Evolutionary conservation across 2,329 filamentous ascomycete genomes (phyloP).

Genomic region (Gnomoniopsis smithogilvyi): DNA sequence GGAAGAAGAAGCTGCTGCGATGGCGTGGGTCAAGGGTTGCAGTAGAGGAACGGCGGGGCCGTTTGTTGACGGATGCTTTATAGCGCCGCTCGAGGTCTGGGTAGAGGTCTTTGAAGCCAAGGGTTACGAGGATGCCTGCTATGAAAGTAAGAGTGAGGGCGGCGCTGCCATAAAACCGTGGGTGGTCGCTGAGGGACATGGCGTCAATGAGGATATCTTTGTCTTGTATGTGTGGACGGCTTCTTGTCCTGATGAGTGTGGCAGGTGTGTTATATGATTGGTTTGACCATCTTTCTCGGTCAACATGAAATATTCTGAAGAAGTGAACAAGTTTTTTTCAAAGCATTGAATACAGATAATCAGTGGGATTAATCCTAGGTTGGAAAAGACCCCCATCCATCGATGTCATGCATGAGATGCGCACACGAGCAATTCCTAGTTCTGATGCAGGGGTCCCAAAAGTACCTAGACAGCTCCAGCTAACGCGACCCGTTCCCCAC

Average conservation of each 20-base stretch:
- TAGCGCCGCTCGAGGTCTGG: conserved; percentile 68
- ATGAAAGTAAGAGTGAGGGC: conserved; percentile 71
- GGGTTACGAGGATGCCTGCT: conserved; percentile 71
- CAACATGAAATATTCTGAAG: no score
- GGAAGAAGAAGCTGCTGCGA: conserved; percentile 43
- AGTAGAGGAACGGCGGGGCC: conserved; percentile 21
- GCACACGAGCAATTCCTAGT: no score
- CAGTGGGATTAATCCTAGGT: no score
- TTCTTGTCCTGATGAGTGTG: background rate
- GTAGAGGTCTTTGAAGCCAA: conserved; percentile 78
- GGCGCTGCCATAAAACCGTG: conserved; percentile 59
- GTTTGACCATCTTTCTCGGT: no score
- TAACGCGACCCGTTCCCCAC: background rate
- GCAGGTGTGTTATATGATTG: background rate
- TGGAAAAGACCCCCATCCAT: no score
- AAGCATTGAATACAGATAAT: no score
- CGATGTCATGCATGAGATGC: no score
- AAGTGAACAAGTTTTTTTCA: no score
- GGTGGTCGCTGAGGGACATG: conserved; percentile 57
- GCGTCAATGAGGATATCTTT: background rate
- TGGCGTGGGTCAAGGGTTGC: conserved; percentile 8
- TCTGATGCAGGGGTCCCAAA: no score
- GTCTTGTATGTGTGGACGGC: background rate
- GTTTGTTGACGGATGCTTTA: conserved; percentile 35
- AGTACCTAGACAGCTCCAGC: background rate